Conservation (phyloP, 1,284 basidiomycete species). For the Cutaneotrichosporon daszewskae region DNA sequence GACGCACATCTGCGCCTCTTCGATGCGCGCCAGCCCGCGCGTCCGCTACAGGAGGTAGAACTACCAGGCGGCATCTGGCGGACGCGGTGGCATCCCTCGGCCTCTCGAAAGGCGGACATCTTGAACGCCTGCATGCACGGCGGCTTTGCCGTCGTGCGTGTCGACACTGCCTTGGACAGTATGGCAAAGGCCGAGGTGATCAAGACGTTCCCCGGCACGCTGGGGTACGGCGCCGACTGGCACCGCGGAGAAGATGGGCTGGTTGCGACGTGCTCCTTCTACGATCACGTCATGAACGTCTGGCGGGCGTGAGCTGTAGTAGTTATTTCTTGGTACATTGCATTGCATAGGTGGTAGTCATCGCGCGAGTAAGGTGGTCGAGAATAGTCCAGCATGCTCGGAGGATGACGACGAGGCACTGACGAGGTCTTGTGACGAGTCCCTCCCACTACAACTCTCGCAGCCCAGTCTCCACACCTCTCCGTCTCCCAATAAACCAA, state of each 20-base stretch:
- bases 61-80: slow-evolving; percentile 94
- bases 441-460: too few relatives aligned
- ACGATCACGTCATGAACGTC: slow-evolving; percentile 77
- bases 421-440: too few relatives aligned
- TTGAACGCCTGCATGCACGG: slow-evolving; percentile 95
- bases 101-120: slow-evolving; percentile 59
- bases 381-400: too few relatives aligned
- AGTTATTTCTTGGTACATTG: too few relatives aligned
- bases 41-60: slow-evolving; percentile 58
- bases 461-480: too few relatives aligned
- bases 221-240: slow-evolving; percentile 97
- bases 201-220: slow-evolving; percentile 68
- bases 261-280: slow-evolving; percentile 91
- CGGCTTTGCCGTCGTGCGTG: slow-evolving; percentile 77
- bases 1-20: slow-evolving; percentile 76
- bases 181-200: slow-evolving; percentile 35
- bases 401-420: too few relatives aligned
- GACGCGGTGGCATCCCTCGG: slow-evolving; percentile 85
- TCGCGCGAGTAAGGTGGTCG: too few relatives aligned
- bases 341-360: too few relatives aligned
- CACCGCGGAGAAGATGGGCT: slow-evolving; percentile 51
- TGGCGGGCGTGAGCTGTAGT: too few relatives aligned
- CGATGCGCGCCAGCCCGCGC: slow-evolving; percentile 65
- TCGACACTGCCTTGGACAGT: slow-evolving; percentile 41
- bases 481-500: too few relatives aligned